Evolutionary conservation across 805 yeast genomes (phyloP).

Genomic region (Metschnikowia aberdeeniae): DNA sequence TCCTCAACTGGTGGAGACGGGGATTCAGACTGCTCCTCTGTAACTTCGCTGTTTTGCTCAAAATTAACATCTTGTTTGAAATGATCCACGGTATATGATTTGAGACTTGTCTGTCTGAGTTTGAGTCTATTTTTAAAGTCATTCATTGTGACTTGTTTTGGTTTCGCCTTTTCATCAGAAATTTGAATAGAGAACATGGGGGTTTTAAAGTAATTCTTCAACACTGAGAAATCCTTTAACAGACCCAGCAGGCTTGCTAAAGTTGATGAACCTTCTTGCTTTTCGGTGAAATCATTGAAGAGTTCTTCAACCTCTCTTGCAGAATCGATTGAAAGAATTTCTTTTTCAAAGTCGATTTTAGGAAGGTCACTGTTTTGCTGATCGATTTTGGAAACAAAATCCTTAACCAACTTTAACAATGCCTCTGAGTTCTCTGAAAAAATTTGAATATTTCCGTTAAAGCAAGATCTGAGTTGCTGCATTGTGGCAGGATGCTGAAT

Average conservation of each 20-base stretch:
- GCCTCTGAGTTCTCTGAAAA: slow-evolving; percentile 54
- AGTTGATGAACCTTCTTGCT: not conserved
- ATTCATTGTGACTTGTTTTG: slow-evolving; percentile 20
- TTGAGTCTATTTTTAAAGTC: not conserved
- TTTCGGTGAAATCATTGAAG: not conserved
- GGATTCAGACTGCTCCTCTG: not conserved
- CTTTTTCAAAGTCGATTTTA: not conserved
- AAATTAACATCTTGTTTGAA: not conserved
- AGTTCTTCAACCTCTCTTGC: not conserved
- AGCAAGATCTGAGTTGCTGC: slow-evolving; percentile 4
- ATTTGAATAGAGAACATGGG: slow-evolving; percentile 8
- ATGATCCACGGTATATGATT: not conserved
- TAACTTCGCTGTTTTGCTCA: not conserved
- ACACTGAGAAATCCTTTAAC: not conserved
- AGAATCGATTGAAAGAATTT: not conserved
- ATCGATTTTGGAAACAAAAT: slow-evolving; percentile 22
- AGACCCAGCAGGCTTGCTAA: not conserved
- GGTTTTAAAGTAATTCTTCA: not conserved
- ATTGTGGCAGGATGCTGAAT: slow-evolving; percentile 53
- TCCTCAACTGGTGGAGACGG: not conserved
- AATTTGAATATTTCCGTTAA: slow-evolving; percentile 5
- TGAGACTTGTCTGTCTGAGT: not conserved
- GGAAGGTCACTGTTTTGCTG: not conserved
- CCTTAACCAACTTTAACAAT: slow-evolving; percentile 54
- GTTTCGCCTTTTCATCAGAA: slow-evolving; percentile 4